Evolutionary conservation across 441 rosid species (phyloP).

Genomic region (Populus tomentosa): DNA sequence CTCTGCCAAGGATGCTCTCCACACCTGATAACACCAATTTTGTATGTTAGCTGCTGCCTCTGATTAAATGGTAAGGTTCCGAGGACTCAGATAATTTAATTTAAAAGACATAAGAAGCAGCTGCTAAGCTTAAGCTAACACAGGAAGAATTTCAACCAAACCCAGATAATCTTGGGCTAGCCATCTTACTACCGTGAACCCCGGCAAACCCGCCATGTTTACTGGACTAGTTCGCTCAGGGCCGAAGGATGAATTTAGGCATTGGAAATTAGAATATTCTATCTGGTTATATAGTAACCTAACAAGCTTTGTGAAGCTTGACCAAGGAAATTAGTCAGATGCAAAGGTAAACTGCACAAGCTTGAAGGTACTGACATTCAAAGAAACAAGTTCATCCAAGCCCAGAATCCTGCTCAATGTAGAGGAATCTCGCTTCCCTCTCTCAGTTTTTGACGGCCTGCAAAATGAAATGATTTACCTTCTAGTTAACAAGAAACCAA

Average conservation of each 20-base stretch:
- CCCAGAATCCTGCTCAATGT: constrained; percentile 22
- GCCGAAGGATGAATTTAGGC: neutral
- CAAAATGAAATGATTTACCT: neutral
- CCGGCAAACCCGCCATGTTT: neutral
- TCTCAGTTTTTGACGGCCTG: constrained; percentile 18
- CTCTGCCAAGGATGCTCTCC: constrained; percentile 55
- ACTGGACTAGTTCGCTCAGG: neutral
- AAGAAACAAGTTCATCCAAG: constrained; percentile 33
- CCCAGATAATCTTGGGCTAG: neutral
- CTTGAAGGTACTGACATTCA: constrained; percentile 19
- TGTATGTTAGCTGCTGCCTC: neutral
- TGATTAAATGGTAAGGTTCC: neutral
- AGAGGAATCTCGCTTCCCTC: constrained; percentile 13
- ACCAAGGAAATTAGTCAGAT: neutral
- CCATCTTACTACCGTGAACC: neutral
- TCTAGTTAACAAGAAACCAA: neutral
- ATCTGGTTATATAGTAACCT: neutral
- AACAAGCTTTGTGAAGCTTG: neutral
- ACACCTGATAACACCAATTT: constrained; percentile 25
- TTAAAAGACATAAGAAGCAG: neutral
- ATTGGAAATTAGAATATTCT: too few relatives aligned
- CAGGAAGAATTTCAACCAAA: neutral
- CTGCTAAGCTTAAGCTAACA: neutral
- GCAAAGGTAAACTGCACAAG: neutral
- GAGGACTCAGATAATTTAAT: neutral